phyloP scores from a whole-genome alignment of 2,329 filamentous ascomycete genomes.

The Incumbomyces delicatus region DNA sequence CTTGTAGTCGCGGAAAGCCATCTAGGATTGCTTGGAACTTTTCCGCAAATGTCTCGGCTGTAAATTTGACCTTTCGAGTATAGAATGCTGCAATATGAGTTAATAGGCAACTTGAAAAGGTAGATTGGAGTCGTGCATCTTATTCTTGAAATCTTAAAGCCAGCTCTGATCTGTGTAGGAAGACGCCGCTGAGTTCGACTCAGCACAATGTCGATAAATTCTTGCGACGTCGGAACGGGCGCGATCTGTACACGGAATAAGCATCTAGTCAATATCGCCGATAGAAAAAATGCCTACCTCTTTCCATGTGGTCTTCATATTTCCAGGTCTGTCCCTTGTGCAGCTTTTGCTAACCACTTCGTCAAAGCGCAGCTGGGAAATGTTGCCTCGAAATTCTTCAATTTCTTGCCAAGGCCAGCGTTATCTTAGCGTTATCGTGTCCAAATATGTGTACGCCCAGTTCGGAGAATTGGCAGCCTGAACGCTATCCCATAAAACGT shows the following conservation, averaged over 20 bases:
- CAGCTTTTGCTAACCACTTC: no score
- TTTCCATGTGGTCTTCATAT: constrained; percentile 51
- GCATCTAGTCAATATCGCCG: not conserved
- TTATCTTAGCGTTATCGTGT: no score
- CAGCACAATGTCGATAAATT: constrained; percentile 96
- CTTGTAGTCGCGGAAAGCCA: constrained; percentile 81
- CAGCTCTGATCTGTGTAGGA: constrained; percentile 88
- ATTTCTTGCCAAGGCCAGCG: no score
- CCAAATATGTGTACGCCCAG: no score
- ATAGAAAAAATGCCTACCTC: constrained; percentile 32
- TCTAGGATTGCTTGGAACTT: constrained; percentile 86
- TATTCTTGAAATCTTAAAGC: constrained; percentile 93
- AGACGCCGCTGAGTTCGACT: constrained; percentile 85
- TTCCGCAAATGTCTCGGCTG: constrained; percentile 90
- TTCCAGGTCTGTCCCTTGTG: constrained; percentile 19
- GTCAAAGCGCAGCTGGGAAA: no score
- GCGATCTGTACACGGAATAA: constrained; percentile 47
- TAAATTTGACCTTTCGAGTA: constrained; percentile 96
- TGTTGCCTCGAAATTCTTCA: no score
- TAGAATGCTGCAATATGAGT: constrained; percentile 55
- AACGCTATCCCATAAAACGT: no score
- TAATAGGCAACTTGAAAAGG: no score
- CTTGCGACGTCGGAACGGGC: constrained; percentile 81
- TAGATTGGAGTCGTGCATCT: constrained; percentile 29
- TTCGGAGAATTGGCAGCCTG: no score